Percentiles rank a stretch among this genome's conserved stretches.
phyloP scores from a whole-genome alignment of 495 filamentous ascomycete species.

The Podospora comata region DNA sequence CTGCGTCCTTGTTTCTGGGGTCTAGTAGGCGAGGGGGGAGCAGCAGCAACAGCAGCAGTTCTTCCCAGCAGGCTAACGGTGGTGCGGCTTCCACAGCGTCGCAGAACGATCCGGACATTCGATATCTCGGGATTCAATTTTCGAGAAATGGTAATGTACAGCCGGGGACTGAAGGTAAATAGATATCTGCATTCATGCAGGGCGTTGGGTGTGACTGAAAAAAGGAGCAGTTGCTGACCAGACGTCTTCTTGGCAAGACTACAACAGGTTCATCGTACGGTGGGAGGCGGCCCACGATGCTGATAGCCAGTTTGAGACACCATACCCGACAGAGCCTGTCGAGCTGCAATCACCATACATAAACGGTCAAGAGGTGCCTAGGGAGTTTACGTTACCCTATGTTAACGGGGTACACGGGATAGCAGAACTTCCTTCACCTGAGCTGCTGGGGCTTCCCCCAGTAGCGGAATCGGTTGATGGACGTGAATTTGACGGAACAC shows the following conservation, averaged over 20 bases:
- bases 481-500: slow-evolving; percentile 22
- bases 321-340: slow-evolving; percentile 30
- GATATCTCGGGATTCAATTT: slow-evolving; percentile 38
- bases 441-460: slow-evolving; percentile 19
- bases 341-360: slow-evolving; percentile 34
- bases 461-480: slow-evolving; percentile 24
- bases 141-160: slow-evolving; percentile 28
- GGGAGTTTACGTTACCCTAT: neutral
- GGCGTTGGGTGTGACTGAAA: neutral
- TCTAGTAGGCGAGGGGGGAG: slow-evolving; percentile 12
- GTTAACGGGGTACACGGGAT: slow-evolving; percentile 12
- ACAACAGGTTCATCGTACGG: slow-evolving; percentile 28
- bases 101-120: slow-evolving; percentile 23
- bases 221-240: slow-evolving; percentile 9
- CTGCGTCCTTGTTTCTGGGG: slow-evolving; percentile 26
- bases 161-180: slow-evolving; percentile 26
- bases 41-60: slow-evolving; percentile 15
- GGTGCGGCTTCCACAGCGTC: slow-evolving; percentile 12
- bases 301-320: slow-evolving; percentile 29
- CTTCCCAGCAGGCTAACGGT: slow-evolving; percentile 4
- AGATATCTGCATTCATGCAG: neutral
- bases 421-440: slow-evolving; percentile 25
- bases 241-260: slow-evolving; percentile 22
- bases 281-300: slow-evolving; percentile 33
- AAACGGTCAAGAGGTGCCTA: slow-evolving; percentile 14